These are phyloP conservation scores for Populus hybrid DNA, from an alignment of 441 rosid species.

Conservation along the genomic window DNA sequence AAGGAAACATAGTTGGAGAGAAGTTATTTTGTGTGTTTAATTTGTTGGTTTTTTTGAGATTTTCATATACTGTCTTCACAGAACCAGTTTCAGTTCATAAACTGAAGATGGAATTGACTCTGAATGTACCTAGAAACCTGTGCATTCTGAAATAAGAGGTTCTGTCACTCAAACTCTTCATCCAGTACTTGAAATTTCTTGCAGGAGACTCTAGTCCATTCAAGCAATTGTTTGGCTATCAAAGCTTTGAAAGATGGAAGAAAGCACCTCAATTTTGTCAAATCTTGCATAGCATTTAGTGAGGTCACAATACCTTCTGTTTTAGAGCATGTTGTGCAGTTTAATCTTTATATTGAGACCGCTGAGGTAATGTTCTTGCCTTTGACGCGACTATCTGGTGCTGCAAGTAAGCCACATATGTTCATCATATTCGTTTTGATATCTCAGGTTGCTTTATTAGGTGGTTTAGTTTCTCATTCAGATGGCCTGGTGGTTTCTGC, in stretches of 20 bases:
- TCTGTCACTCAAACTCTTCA: conserved; percentile 4
- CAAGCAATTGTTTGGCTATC: conserved; percentile 68
- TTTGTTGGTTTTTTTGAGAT: neutral
- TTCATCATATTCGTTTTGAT: conserved; percentile 22
- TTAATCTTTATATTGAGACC: conserved; percentile 81
- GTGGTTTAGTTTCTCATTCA: conserved; percentile 75
- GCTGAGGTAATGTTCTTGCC: conserved; percentile 63
- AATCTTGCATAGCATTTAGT: conserved; percentile 80
- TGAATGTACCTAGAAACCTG: neutral
- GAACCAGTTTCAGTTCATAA: conserved; percentile 8
- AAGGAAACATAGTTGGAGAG: neutral
- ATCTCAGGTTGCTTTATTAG: conserved; percentile 66
- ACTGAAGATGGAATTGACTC: neutral
- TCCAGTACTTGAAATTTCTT: conserved; percentile 21
- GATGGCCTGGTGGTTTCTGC: conserved; percentile 72
- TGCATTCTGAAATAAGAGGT: neutral
- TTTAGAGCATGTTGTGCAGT: conserved; percentile 45
- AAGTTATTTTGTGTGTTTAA: neutral
- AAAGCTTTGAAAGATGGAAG: conserved; percentile 59
- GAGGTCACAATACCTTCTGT: conserved; percentile 86
- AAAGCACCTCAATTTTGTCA: conserved; percentile 47
- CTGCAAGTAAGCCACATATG: conserved; percentile 9
- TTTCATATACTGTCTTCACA: neutral
- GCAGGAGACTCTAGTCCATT: conserved; percentile 82
- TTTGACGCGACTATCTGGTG: conserved; percentile 10